phyloP scores from a whole-genome alignment of 1,139 yeast species.

The Magnusiomyces clavatus region DNA sequence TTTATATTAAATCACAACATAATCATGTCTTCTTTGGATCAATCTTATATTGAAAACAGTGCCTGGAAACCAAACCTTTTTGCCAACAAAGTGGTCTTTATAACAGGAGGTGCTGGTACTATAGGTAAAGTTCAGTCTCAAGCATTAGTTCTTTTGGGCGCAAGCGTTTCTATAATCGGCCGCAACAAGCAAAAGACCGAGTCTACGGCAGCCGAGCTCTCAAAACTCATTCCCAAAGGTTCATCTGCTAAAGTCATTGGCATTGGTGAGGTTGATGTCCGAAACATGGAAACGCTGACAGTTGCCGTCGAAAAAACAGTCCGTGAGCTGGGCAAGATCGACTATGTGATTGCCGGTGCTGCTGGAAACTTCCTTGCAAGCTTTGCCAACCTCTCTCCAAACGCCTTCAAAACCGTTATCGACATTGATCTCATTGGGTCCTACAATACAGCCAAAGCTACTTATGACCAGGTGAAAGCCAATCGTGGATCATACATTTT shows the following conservation, averaged over 20 bases:
- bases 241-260: slow-evolving; percentile 59
- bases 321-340: slow-evolving; percentile 59
- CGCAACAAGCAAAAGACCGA: slow-evolving; percentile 60
- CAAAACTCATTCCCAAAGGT: slow-evolving; percentile 35
- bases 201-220: slow-evolving; percentile 59
- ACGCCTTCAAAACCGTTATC: slow-evolving; percentile 81
- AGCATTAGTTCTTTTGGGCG: slow-evolving; percentile 74
- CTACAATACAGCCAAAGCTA: slow-evolving; percentile 79
- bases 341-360: slow-evolving; percentile 87
- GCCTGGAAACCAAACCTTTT: slow-evolving; percentile 56
- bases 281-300: slow-evolving; percentile 50
- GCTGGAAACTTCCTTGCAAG: slow-evolving; percentile 89
- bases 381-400: slow-evolving; percentile 66
- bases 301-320: slow-evolving; percentile 62
- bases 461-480: slow-evolving; percentile 53
- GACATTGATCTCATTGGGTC: slow-evolving; percentile 82
- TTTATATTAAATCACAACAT: not conserved
- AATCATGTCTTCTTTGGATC: slow-evolving; percentile 1
- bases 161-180: slow-evolving; percentile 79
- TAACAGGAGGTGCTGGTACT: slow-evolving; percentile 94
- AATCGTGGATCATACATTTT: slow-evolving; percentile 66
- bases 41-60: slow-evolving; percentile 24
- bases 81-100: slow-evolving; percentile 76
- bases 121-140: slow-evolving; percentile 83
- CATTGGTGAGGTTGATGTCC: slow-evolving; percentile 65